Evolutionary conservation across 139 green algal genomes (phyloP).

Genomic region (Parachlorella kessleri): DNA sequence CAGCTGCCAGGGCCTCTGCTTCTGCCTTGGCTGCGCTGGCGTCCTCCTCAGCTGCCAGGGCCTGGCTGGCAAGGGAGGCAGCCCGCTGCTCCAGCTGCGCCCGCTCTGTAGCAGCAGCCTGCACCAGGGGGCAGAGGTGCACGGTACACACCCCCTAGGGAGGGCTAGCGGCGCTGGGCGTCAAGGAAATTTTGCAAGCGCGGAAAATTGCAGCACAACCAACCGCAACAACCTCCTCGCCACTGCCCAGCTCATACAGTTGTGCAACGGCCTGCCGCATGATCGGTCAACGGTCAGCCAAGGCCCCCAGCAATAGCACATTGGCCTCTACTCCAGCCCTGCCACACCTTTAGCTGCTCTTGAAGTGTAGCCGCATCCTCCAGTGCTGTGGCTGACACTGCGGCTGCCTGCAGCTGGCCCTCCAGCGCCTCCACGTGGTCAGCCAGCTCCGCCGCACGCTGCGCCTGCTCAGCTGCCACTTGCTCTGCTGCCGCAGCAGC

Average conservation of each 20-base stretch:
- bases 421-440: neutral
- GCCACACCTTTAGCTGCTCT: constrained; percentile 13
- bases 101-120: constrained; percentile 5
- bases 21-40: neutral
- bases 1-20: neutral
- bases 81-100: neutral
- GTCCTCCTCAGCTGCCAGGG: neutral
- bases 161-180: too few relatives aligned
- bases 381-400: neutral
- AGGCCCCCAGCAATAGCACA: constrained; percentile 1
- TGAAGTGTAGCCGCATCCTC: constrained; percentile 14
- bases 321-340: constrained; percentile 8
- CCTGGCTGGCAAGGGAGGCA: too few relatives aligned
- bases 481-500: neutral
- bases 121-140: too few relatives aligned
- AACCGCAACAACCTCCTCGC: too few relatives aligned
- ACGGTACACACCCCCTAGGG: too few relatives aligned
- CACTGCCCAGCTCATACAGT: too few relatives aligned
- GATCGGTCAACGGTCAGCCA: too few relatives aligned
- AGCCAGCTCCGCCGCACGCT: neutral
- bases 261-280: too few relatives aligned
- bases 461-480: neutral
- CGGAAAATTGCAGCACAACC: too few relatives aligned
- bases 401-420: neutral
- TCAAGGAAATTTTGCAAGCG: too few relatives aligned